These are phyloP conservation scores for Starmerella floricola DNA, from an alignment of 805 yeast species.

Conservation along the genomic window DNA sequence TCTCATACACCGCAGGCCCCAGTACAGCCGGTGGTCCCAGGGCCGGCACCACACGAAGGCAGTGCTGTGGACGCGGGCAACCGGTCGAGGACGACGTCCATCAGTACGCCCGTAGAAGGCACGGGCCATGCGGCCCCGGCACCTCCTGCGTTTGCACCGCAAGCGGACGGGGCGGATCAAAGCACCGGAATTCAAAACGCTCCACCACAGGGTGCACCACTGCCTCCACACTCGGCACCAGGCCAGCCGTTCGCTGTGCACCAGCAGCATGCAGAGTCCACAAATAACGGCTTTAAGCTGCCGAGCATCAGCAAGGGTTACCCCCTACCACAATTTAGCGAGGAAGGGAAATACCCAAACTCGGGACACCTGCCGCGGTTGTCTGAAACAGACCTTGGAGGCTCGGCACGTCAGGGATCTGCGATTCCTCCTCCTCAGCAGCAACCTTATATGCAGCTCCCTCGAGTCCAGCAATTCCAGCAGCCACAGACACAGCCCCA, in stretches of 20 bases:
- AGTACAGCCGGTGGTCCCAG: too few species aligned
- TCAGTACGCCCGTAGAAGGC: too few species aligned
- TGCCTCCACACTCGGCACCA: neutral
- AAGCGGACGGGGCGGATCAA: too few species aligned
- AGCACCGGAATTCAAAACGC: too few species aligned
- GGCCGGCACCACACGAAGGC: too few species aligned
- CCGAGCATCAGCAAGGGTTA: slow-evolving; percentile 21
- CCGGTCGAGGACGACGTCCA: too few species aligned
- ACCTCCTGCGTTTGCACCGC: too few species aligned
- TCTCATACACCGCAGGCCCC: too few species aligned
- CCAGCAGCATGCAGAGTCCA: slow-evolving; percentile 2
- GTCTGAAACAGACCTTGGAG: neutral
- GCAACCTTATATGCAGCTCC: slow-evolving; percentile 4
- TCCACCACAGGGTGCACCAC: neutral
- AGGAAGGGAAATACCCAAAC: neutral
- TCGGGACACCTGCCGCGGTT: neutral
- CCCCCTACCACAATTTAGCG: slow-evolving; percentile 20
- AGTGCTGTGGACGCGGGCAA: too few species aligned
- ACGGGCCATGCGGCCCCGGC: too few species aligned
- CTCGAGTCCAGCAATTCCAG: neutral
- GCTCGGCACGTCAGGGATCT: neutral
- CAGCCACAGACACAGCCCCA: slow-evolving; percentile 8
- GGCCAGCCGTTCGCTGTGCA: neutral
- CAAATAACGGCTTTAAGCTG: slow-evolving; percentile 8
- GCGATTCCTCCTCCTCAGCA: neutral